Evolutionary conservation across 768 basidiomycete genomes (phyloP), one percentile per base, ranked within the genome.

Genomic region (Pleurotus giganteus): DNA sequence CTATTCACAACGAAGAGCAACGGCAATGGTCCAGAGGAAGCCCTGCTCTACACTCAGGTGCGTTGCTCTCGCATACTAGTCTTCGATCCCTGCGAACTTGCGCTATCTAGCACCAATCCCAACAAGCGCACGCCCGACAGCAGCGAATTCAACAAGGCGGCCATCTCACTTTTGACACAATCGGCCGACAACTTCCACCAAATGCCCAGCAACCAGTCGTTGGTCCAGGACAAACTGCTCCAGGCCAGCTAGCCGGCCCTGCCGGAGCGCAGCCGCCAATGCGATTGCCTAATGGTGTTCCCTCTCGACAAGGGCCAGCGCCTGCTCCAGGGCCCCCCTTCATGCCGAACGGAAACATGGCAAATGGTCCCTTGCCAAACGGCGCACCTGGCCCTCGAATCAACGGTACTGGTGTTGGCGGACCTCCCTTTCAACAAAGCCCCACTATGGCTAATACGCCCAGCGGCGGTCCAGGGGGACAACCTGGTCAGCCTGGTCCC

Each of bases 1-100:
- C 72, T 91, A 13, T 92, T 91, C 66, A 84, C 84, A 11, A 88
- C 89, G 43, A 91, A 91, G 70, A 88, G 85, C 58, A 86, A 78
- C 46, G 81, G 81, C 27, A 66, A 65, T 7, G 85, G 83, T 17
- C 66, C 83, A n/a, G 88, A 89, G 1, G 88, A 91, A 59, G 89
- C 86, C 21, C 60, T 89, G 66, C 56, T 85, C 31, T 91, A 90
- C 65, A 84, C 80, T 0, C 83, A 86, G 72, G 89, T 88, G 60
- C 52, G 82, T 71, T 23, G 46, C 50, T n/a, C 36, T 41, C 26
- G 15, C 55, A 24, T 21, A 32, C 59, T 26, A 19, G 7, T 27
- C 34, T 5, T 39, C 58, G 58, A 57, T 62, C 63, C 55, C 53
- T 49, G 46, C 53, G 46, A 55, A 47, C 41, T 49, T 55, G 31